These are phyloP conservation scores for Metschnikowia proteae DNA, from an alignment of 805 yeast species.

Conservation along the genomic window DNA sequence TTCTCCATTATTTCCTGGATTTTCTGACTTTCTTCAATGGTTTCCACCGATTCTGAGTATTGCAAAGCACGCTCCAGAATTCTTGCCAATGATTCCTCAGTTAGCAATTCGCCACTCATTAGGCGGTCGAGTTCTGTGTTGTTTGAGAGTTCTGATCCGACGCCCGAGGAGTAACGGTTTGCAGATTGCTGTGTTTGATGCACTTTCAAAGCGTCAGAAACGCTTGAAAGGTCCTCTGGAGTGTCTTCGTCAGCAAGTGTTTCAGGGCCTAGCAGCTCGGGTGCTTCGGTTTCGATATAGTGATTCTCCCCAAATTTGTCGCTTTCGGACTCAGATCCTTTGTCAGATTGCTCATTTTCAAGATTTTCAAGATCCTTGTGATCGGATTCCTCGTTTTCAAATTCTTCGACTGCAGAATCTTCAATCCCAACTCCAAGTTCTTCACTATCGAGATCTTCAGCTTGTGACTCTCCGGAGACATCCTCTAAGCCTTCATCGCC, in stretches of 20 bases:
- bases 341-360: neutral
- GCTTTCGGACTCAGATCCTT: neutral
- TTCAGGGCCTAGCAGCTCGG: neutral
- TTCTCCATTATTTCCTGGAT: neutral
- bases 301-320: neutral
- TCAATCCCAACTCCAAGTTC: conserved; percentile 7
- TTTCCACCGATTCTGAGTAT: neutral
- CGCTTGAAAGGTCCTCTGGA: neutral
- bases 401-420: conserved; percentile 5
- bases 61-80: neutral
- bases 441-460: conserved; percentile 6
- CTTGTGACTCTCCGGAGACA: neutral
- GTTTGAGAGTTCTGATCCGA: neutral
- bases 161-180: neutral
- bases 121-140: neutral
- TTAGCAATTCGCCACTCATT: neutral
- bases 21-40: neutral
- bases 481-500: neutral
- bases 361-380: neutral
- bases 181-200: neutral
- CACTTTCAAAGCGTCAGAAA: neutral
- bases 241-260: neutral
- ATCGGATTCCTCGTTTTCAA: neutral
- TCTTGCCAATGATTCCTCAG: conserved; percentile 1
- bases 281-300: neutral